These are phyloP conservation scores for Anisodus tanguticus DNA, from an alignment of 257 asterid species.

Conservation along the genomic window DNA sequence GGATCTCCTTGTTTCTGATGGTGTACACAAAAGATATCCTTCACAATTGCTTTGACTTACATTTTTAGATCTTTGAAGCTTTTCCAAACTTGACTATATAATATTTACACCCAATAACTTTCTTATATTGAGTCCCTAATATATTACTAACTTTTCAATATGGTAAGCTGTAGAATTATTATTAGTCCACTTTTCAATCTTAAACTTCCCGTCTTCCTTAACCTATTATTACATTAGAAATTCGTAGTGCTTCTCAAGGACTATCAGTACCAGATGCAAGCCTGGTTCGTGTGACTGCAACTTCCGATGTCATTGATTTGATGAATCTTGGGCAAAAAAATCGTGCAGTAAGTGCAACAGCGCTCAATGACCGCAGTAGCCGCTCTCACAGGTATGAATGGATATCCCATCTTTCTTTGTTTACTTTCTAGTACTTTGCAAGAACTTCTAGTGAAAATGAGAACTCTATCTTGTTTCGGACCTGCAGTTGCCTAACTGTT, in stretches of 20 bases:
- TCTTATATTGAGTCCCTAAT: conserved; percentile 8
- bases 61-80: conserved; percentile 9
- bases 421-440: background rate
- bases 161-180: background rate
- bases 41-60: conserved; percentile 21
- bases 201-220: conserved; percentile 45
- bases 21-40: conserved; percentile 93
- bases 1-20: conserved; percentile 80
- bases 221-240: conserved; percentile 73
- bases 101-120: background rate
- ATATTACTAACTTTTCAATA: background rate
- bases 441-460: conserved; percentile 37
- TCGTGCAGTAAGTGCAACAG: conserved; percentile 95
- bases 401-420: background rate
- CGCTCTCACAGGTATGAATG: conserved; percentile 82
- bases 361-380: conserved; percentile 98
- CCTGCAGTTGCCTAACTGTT: conserved; percentile 87
- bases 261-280: conserved; percentile 82
- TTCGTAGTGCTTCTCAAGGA: conserved; percentile 94
- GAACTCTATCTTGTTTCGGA: background rate
- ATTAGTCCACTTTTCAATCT: conserved; percentile 15
- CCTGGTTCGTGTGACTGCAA: conserved; percentile 49
- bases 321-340: conserved; percentile 86
- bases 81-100: background rate
- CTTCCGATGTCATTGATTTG: conserved; percentile 74